Evolutionary conservation across 768 basidiomycete genomes (phyloP).

Genomic region (Termitomyces titanicus): DNA sequence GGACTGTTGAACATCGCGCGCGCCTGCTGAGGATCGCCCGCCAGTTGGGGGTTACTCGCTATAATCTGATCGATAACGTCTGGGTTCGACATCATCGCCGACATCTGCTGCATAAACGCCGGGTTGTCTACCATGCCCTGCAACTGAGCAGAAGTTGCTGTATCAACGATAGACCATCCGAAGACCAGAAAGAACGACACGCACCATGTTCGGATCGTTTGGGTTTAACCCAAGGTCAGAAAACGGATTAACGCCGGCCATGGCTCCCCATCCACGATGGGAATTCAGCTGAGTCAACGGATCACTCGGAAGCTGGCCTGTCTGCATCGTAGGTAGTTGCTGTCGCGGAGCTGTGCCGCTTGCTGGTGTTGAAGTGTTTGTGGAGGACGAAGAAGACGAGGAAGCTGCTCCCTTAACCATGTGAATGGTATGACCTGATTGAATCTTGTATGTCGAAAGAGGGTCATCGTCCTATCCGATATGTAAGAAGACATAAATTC

Average conservation of each 20-base stretch:
- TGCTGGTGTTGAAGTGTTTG: slow-evolving; percentile 28
- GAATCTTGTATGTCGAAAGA: slow-evolving; percentile 86
- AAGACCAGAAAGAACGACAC: slow-evolving; percentile 16
- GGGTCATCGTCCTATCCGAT: slow-evolving; percentile 70
- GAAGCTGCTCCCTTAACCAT: slow-evolving; percentile 86
- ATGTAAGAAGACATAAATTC: background rate
- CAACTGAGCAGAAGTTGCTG: slow-evolving; percentile 40
- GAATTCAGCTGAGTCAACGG: slow-evolving; percentile 83
- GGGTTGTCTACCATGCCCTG: slow-evolving; percentile 84
- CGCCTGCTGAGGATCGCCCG: slow-evolving; percentile 69
- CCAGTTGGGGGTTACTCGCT: slow-evolving; percentile 73
- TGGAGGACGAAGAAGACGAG: slow-evolving; percentile 21
- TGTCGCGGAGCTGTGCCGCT: slow-evolving; percentile 23
- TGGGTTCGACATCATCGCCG: slow-evolving; percentile 80
- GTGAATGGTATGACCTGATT: slow-evolving; percentile 83
- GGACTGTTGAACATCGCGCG: slow-evolving; percentile 62
- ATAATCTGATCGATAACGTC: slow-evolving; percentile 87
- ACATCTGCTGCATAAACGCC: slow-evolving; percentile 86
- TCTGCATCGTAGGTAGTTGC: slow-evolving; percentile 79
- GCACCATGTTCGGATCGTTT: slow-evolving; percentile 92
- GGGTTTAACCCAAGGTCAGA: slow-evolving; percentile 85
- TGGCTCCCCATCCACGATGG: slow-evolving; percentile 70
- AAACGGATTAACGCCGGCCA: slow-evolving; percentile 92
- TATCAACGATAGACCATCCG: background rate
- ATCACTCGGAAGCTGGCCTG: slow-evolving; percentile 86